Percentiles rank a stretch among this genome's conserved stretches.
Conservation (phyloP, 2,329 filamentous ascomycete genomes). For the Calonectria pseudoreteaudii region DNA sequence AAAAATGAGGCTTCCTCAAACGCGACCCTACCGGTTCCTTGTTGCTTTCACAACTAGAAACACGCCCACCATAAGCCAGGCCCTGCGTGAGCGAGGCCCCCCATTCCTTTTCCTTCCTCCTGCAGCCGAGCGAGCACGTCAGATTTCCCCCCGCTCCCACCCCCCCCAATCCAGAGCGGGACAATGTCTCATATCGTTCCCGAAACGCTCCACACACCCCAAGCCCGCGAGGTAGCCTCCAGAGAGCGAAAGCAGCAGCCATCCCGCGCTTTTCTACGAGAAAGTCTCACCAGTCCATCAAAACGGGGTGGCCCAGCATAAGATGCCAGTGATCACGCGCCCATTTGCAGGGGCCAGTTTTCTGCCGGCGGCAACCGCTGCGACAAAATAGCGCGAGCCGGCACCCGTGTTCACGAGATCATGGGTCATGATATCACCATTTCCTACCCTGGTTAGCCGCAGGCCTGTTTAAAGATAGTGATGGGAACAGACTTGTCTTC, state of each 20-base stretch:
- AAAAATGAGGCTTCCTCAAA: conserved; percentile 2
- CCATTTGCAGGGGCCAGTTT: neutral
- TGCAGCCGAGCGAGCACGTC: neutral
- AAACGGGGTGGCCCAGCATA: neutral
- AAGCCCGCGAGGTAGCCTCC: neutral
- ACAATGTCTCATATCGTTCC: neutral
- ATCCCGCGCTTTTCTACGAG: neutral
- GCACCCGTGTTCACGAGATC: neutral
- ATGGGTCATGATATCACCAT: neutral
- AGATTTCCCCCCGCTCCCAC: neutral
- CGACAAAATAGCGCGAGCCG: neutral
- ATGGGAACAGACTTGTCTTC: neutral
- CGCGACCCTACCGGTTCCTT: neutral
- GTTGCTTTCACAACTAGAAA: neutral
- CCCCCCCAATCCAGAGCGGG: neutral
- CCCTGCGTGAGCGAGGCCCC: neutral
- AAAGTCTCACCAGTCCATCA: neutral
- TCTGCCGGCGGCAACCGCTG: neutral
- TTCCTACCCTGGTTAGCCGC: neutral
- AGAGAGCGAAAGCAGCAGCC: neutral
- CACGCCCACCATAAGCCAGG: neutral
- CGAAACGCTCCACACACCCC: neutral
- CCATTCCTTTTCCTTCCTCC: neutral
- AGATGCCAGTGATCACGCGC: neutral
- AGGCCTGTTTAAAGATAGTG: neutral